Percentiles rank a stretch among this genome's conserved stretches.
phyloP scores from a whole-genome alignment of 2,329 filamentous ascomycete species.

The Ophiostoma ulmi region DNA sequence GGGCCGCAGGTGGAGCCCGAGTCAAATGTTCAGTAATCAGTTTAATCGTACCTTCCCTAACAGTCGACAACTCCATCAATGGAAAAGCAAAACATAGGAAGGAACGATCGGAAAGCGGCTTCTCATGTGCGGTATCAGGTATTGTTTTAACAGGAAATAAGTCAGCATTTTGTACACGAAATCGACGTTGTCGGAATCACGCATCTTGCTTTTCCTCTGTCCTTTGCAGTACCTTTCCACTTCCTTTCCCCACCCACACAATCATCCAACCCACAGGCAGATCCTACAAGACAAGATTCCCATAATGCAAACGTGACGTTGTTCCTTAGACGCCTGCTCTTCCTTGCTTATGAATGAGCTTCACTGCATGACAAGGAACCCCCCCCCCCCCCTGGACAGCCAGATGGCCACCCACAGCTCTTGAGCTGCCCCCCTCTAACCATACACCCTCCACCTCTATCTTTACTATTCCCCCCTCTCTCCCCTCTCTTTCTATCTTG shows the following conservation, averaged over 20 bases:
- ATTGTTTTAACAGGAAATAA: neutral
- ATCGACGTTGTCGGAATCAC: neutral
- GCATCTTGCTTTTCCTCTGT: neutral
- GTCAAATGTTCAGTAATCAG: conserved; percentile 21
- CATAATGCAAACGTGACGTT: neutral
- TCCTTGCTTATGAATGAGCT: neutral
- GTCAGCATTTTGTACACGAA: neutral
- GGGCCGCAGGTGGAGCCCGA: conserved; percentile 5
- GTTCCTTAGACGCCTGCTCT: neutral
- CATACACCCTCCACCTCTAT: neutral
- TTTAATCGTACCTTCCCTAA: neutral
- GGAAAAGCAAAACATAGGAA: neutral
- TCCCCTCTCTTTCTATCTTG: neutral
- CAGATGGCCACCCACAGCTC: neutral
- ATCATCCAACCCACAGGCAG: neutral
- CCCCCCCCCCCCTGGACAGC: neutral
- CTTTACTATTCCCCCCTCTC: neutral
- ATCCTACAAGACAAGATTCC: neutral
- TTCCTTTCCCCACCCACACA: no score
- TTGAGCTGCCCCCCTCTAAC: neutral
- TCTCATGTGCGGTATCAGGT: neutral
- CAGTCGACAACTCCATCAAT: neutral
- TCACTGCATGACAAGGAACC: neutral
- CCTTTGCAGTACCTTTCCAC: neutral
- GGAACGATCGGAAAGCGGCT: neutral